Conservation (phyloP, 192 early-diverging fungal species). For the Mortierella claussenii region DNA sequence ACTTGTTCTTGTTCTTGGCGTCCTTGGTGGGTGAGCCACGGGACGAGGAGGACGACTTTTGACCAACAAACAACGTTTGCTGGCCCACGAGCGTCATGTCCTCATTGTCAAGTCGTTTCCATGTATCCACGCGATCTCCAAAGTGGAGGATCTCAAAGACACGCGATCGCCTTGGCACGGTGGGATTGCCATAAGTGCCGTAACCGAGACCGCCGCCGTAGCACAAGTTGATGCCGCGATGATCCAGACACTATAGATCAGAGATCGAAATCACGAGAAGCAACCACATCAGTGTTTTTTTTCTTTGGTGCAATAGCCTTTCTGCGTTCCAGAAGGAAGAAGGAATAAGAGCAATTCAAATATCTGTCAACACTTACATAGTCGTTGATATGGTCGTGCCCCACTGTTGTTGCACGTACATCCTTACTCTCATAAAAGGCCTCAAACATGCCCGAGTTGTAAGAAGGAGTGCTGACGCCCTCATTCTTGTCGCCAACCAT, state of each 20-base stretch:
- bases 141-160: conserved; percentile 46
- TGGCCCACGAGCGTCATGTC: conserved; percentile 44
- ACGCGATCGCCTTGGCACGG: conserved; percentile 51
- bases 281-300: no score
- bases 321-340: no score
- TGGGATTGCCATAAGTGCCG: conserved; percentile 53
- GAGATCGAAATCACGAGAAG: neutral
- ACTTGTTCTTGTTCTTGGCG: neutral
- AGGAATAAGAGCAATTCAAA: neutral
- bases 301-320: no score
- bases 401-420: conserved; percentile 39
- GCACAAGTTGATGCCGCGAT: conserved; percentile 54
- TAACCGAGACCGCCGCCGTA: conserved; percentile 57
- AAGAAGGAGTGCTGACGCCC: conserved; percentile 32
- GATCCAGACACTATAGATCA: conserved; percentile 46
- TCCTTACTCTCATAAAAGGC: conserved; percentile 39
- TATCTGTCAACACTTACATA: conserved; percentile 34
- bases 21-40: neutral
- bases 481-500: conserved; percentile 38
- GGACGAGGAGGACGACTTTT: neutral
- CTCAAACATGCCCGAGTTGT: conserved; percentile 52
- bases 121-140: conserved; percentile 53
- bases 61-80: conserved; percentile 50
- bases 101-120: conserved; percentile 56
- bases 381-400: conserved; percentile 48